phyloP scores from a whole-genome alignment of 2,329 filamentous ascomycete species.

The Fusarium acutatum region DNA sequence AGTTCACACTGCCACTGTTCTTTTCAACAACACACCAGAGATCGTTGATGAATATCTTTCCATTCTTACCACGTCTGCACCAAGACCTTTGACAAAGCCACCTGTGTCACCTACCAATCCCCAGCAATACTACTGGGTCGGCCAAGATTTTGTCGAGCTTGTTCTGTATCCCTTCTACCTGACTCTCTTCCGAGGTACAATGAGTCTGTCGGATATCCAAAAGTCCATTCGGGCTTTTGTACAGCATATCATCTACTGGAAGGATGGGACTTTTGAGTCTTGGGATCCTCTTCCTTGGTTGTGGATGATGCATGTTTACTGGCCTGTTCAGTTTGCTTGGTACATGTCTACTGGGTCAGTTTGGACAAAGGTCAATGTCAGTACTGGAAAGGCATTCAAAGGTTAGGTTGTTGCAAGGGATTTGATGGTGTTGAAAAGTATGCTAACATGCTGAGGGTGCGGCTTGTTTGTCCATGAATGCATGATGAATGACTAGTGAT shows the following conservation, averaged over 20 bases:
- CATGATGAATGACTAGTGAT: not conserved
- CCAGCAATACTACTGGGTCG: slow-evolving; percentile 67
- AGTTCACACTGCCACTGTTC: slow-evolving; percentile 71
- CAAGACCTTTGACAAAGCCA: slow-evolving; percentile 8
- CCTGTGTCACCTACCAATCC: slow-evolving; percentile 37
- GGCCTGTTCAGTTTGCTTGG: slow-evolving; percentile 60
- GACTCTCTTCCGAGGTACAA: slow-evolving; percentile 33
- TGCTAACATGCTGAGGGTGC: not conserved
- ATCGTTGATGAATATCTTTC: slow-evolving; percentile 64
- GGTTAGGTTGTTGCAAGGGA: not conserved
- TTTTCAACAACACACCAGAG: slow-evolving; percentile 61
- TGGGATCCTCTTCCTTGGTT: slow-evolving; percentile 67
- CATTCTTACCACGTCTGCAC: slow-evolving; percentile 45
- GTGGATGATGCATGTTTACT: slow-evolving; percentile 65
- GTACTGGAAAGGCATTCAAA: slow-evolving; percentile 57
- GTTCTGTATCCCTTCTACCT: slow-evolving; percentile 57
- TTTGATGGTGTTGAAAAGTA: not conserved
- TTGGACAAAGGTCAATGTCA: slow-evolving; percentile 75
- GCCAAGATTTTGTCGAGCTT: slow-evolving; percentile 67
- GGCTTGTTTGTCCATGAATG: not conserved
- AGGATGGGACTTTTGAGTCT: slow-evolving; percentile 61
- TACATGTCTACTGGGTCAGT: slow-evolving; percentile 52
- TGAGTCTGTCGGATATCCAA: slow-evolving; percentile 30
- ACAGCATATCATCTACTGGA: slow-evolving; percentile 57
- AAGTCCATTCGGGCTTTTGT: slow-evolving; percentile 42